These are phyloP conservation scores for Lepidium sativum DNA, from an alignment of 345 rosid species.

Conservation along the genomic window DNA sequence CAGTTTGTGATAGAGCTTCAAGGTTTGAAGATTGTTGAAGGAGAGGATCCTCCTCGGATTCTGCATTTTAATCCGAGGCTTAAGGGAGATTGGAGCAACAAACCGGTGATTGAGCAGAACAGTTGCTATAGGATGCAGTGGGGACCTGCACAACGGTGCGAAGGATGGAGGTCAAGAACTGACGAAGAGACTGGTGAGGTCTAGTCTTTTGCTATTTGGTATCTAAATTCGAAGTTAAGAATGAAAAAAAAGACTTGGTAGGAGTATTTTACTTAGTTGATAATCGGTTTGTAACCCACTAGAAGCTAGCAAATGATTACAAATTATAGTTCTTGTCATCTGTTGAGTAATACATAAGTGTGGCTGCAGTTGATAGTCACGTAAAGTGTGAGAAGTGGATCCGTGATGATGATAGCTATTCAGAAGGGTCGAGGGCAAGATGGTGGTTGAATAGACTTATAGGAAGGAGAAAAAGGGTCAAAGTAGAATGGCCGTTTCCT, in stretches of 20 bases:
- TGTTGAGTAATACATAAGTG: constrained; percentile 10
- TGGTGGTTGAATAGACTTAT: constrained; percentile 88
- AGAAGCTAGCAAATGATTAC: not conserved
- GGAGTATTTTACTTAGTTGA: not conserved
- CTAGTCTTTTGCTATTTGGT: not conserved
- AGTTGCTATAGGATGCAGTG: constrained; percentile 95
- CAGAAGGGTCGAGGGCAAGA: constrained; percentile 60
- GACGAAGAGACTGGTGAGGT: constrained; percentile 77
- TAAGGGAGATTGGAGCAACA: constrained; percentile 81
- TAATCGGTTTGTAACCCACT: not conserved
- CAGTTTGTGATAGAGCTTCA: constrained; percentile 86
- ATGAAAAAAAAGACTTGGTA: not conserved
- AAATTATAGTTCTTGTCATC: not conserved
- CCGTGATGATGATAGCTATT: constrained; percentile 56
- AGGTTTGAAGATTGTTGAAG: constrained; percentile 80
- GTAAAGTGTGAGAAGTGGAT: constrained; percentile 96
- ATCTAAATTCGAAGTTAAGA: not conserved
- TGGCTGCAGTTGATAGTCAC: constrained; percentile 72
- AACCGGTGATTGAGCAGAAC: constrained; percentile 89
- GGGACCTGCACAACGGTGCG: constrained; percentile 78
- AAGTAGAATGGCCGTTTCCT: constrained; percentile 89
- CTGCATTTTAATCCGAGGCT: constrained; percentile 88
- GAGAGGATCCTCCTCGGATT: constrained; percentile 94
- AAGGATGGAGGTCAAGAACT: constrained; percentile 70
- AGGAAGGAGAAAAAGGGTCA: constrained; percentile 57